Evolutionary conservation across 2,329 filamentous ascomycete genomes (phyloP), one percentile per base, ranked within the genome.

Genomic region (Microcyclosporella mali): DNA sequence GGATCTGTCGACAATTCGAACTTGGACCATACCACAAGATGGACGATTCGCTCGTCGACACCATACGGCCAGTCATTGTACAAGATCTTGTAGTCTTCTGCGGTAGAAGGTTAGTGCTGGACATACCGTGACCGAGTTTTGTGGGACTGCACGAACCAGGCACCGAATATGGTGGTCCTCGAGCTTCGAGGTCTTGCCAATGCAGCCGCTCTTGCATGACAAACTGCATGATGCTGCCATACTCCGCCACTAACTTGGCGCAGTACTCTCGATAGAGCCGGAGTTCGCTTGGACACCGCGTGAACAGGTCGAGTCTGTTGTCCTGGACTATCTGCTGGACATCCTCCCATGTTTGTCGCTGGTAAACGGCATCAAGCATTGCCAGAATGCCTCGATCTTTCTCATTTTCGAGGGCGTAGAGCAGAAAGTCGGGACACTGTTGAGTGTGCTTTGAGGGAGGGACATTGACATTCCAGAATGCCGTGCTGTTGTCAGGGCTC

Each of bases 31-130:
- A 95, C 80, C 4, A 95, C 86, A 2, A 95, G 71, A 62, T 95
- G 90, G 12, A 86, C 77, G 51, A 95, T 89, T 39, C 77, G 73
- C 35, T 70, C 60, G 56, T 92, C 87, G 40, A 95, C 73, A 0
- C 87, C 88, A 59, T 95, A 97, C 0, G 90, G 90, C 86, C 88
- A 95, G 72, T 97, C 89, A 60, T 97, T 97, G 66, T 77, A 79
- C 31, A 95, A 65, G 36, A 94, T 81, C 63, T 81, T 88, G 56
- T 82, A 68, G 33, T 47, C 41, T n/a, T 42, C 42, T 52, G 40
- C 10, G 16, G n/a, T 16, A n/a, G 11, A n/a, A 25, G 6, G 9
- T 25, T 9, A 25, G 21, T 9, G 4, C 21, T 25, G 21, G n/a
- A n/a, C n/a, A n/a, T n/a, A n/a, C n/a, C n/a, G n/a, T n/a, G n/a